Conservation (phyloP, 1,139 yeast species). For the Protomyces arabidopsidicola region DNA sequence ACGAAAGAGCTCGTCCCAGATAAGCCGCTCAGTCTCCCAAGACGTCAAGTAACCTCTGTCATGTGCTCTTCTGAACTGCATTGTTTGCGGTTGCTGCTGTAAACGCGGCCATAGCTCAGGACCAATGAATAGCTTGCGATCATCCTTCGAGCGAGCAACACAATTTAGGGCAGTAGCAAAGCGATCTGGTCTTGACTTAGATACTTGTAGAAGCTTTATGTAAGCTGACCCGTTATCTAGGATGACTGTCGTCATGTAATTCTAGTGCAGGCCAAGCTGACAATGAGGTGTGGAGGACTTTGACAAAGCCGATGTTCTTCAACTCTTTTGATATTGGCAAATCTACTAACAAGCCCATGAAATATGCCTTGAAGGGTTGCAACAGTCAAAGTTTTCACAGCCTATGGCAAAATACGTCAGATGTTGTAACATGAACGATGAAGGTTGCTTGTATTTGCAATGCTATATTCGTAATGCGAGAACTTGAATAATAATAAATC, state of each 20-base stretch:
- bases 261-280: not conserved
- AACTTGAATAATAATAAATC: too few species aligned
- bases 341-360: too few species aligned
- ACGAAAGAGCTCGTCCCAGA: conserved; percentile 76
- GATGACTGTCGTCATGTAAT: not conserved
- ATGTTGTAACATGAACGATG: too few species aligned
- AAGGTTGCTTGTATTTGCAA: too few species aligned
- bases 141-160: conserved; percentile 66
- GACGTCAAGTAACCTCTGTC: conserved; percentile 78
- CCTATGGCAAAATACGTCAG: too few species aligned
- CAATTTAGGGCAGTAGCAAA: conserved; percentile 54
- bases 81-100: conserved; percentile 70
- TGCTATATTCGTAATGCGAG: too few species aligned
- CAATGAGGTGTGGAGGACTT: too few species aligned
- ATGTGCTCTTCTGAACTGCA: conserved; percentile 71
- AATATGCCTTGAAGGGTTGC: too few species aligned
- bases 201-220: conserved; percentile 54
- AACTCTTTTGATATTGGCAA: too few species aligned
- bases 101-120: conserved; percentile 51
- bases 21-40: conserved; percentile 88
- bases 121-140: conserved; percentile 64
- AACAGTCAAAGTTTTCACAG: too few species aligned
- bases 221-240: conserved; percentile 83
- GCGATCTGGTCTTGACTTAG: conserved; percentile 50
- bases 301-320: too few species aligned